These are phyloP conservation scores for Salix purpurea DNA, from an alignment of 345 rosid genomes.

Conservation along the genomic window DNA sequence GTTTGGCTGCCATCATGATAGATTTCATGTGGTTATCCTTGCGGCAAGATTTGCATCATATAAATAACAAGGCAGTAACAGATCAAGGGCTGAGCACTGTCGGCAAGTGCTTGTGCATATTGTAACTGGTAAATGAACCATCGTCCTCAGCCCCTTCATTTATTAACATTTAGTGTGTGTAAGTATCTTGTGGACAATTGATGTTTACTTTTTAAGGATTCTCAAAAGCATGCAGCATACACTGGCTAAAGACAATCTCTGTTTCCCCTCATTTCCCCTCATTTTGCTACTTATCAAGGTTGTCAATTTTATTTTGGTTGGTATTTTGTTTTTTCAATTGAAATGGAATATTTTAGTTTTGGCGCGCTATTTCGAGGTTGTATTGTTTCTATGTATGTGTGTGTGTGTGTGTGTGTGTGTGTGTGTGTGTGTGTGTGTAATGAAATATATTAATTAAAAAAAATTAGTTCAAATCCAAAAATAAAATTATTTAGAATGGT, in stretches of 20 bases:
- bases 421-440: no score
- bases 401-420: no score
- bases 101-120: conserved; percentile 18
- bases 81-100: conserved; percentile 7
- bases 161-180: conserved; percentile 16
- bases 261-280: conserved; percentile 19
- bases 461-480: no score
- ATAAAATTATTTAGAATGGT: no score
- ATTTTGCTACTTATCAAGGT: background rate
- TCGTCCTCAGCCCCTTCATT: conserved; percentile 17
- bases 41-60: conserved; percentile 15
- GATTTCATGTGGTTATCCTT: conserved; percentile 23
- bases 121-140: conserved; percentile 26
- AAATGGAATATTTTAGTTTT: no score
- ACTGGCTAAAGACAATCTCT: conserved; percentile 18
- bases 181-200: background rate
- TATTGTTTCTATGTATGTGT: no score
- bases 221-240: conserved; percentile 5
- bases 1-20: conserved; percentile 9
- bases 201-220: conserved; percentile 11
- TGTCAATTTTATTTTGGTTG: no score
- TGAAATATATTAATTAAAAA: no score
- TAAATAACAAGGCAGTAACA: conserved; percentile 22
- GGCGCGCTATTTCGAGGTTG: rapidly evolving
- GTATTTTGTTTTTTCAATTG: no score